Evolutionary conservation across 345 rosid genomes (phyloP).

Genomic region (Murraya paniculata): DNA sequence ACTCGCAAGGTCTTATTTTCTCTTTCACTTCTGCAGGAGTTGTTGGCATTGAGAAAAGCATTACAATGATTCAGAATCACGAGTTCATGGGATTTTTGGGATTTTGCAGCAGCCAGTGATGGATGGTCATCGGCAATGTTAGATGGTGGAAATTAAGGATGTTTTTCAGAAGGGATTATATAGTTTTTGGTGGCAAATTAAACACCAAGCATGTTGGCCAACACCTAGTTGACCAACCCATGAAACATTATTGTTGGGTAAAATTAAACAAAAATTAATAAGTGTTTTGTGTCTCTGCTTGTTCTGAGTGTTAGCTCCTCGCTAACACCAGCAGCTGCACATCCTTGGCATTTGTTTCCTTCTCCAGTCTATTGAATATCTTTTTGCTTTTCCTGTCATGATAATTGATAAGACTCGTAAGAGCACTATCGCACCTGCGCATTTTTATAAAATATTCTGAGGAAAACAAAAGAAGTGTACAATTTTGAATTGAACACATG

Average conservation of each 20-base stretch:
- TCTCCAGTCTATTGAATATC: too few relatives aligned
- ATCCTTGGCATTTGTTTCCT: too few relatives aligned
- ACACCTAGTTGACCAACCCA: constrained; percentile 51
- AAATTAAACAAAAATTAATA: background rate
- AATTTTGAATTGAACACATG: too few relatives aligned
- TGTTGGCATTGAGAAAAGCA: constrained; percentile 55
- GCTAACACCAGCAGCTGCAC: constrained; percentile 23
- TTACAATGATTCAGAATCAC: constrained; percentile 60
- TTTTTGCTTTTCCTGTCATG: too few relatives aligned
- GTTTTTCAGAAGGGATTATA: background rate
- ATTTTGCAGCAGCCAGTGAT: constrained; percentile 70
- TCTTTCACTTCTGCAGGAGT: constrained; percentile 44
- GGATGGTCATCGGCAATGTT: background rate
- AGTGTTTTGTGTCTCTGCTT: background rate
- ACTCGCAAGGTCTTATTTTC: background rate
- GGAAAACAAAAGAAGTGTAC: too few relatives aligned
- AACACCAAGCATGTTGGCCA: constrained; percentile 32
- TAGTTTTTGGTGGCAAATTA: background rate
- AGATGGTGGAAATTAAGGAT: background rate
- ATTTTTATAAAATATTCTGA: too few relatives aligned
- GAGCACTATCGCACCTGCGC: too few relatives aligned
- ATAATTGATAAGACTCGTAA: too few relatives aligned
- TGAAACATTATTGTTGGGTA: background rate
- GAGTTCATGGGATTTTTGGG: constrained; percentile 88
- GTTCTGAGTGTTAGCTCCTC: constrained; percentile 24